Evolutionary conservation across 805 yeast species (phyloP), one percentile per base, ranked within the genome.

Genomic region (Wickerhamiella siamensis): DNA sequence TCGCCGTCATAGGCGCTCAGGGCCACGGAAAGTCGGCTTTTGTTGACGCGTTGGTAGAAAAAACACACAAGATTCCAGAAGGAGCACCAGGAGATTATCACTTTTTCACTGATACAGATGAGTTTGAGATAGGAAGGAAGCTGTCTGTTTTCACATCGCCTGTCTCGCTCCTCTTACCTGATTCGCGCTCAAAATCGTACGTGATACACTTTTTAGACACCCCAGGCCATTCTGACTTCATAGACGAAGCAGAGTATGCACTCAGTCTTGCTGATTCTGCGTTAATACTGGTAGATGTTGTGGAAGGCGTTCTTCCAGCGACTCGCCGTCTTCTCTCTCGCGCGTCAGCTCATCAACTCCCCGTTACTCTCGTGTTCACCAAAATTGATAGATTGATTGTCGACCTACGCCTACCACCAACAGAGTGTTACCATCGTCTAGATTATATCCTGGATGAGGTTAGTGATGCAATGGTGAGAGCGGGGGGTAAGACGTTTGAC

Each of bases 161-260:
- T 0, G 67, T 80, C 48, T 64, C 88, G 0, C 50, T 83, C 8
- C 56, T 87, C 5, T 57, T 79, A 14, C 72, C 70, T 0, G 74
- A 74, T 53, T 47, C 72, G 22, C 60, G 60, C 14, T 71, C 66
- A 1, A 73, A 71, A 46, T 77, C 94, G 0, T 59, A 63, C 15
- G 72, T 74, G 0, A 51, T 77, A 17, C 83, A 80, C 52, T 47
- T 87, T 1, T 49, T 84, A 1, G 99, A 93, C 53, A 66, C 94
- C 0, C 99, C 99, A 0, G 99, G 99, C 0, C 97, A 91, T 59
- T 71, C 73, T 0, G 78, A 84, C 53, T 91, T 91, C 53, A 61
- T 67, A 22, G 95, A 84, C 54, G 96, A 91, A 50, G 61, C 74
- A 3, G 67, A 74, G 0, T 68, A 72, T 0, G 70, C 81, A 0